Evolutionary conservation across 345 rosid genomes (phyloP).

Genomic region (Mercurialis annua): DNA sequence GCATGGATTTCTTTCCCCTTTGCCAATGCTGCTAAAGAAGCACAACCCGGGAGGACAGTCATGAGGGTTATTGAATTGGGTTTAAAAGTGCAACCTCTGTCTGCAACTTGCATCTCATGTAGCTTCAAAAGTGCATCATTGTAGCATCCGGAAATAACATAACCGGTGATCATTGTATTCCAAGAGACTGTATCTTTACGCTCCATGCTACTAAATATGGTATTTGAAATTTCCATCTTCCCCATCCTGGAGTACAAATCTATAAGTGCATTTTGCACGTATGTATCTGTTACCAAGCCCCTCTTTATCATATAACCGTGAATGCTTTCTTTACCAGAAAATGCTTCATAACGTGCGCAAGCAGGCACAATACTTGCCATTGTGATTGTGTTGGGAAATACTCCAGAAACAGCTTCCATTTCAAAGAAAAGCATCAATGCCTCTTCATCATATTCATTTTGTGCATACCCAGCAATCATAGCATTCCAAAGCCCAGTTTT

Average conservation of each 20-base stretch:
- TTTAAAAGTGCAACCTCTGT: conserved; percentile 28
- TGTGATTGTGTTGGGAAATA: conserved; percentile 73
- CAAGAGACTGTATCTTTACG: conserved; percentile 71
- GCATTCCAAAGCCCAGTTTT: conserved; percentile 80
- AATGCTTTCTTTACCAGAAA: conserved; percentile 58
- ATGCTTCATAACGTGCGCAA: conserved; percentile 51
- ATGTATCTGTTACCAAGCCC: conserved; percentile 55
- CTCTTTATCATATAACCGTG: conserved; percentile 72
- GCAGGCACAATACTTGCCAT: conserved; percentile 79
- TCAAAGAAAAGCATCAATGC: conserved; percentile 65
- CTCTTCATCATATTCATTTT: conserved; percentile 57
- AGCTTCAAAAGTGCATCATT: conserved; percentile 59
- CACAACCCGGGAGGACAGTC: conserved; percentile 84
- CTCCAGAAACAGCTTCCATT: conserved; percentile 59
- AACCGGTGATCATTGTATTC: conserved; percentile 86
- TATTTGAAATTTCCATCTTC: conserved; percentile 46
- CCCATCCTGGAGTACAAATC: conserved; percentile 85
- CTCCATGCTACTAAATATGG: conserved; percentile 61
- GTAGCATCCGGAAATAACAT: conserved; percentile 48
- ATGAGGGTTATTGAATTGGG: conserved; percentile 83
- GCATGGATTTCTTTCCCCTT: conserved; percentile 92
- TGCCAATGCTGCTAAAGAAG: conserved; percentile 62
- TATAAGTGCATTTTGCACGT: conserved; percentile 82
- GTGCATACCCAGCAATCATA: conserved; percentile 85
- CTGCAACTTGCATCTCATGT: conserved; percentile 54